These are phyloP conservation scores for Rhodotorula paludigena DNA, from an alignment of 768 basidiomycete genomes.

Conservation along the genomic window DNA sequence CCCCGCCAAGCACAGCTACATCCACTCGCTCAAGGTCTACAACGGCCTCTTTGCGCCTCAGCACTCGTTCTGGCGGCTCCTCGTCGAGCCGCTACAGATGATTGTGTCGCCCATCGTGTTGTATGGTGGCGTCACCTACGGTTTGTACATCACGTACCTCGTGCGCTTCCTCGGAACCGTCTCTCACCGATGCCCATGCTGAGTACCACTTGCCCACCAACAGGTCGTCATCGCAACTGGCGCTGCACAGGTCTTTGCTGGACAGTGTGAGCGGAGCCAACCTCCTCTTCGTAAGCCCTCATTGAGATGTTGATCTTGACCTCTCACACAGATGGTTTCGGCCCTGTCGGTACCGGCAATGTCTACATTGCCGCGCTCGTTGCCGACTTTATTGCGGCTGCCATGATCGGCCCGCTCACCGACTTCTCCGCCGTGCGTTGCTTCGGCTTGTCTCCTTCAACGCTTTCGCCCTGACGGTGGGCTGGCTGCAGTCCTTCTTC, in stretches of 20 bases:
- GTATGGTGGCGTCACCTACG: constrained; percentile 33
- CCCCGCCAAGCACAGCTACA: neutral
- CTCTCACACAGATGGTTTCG: constrained; percentile 39
- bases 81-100: neutral
- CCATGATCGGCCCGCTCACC: constrained; percentile 36
- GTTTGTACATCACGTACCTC: constrained; percentile 40
- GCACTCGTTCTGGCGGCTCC: neutral
- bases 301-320: neutral
- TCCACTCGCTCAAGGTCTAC: neutral
- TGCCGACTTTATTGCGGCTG: constrained; percentile 29
- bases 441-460: too few species aligned
- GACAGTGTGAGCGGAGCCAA: neutral
- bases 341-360: constrained; percentile 20
- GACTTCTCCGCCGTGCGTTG: constrained; percentile 26
- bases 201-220: too few species aligned
- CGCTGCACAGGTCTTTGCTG: constrained; percentile 38
- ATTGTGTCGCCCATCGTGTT: constrained; percentile 14
- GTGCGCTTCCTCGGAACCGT: too few species aligned
- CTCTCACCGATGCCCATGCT: too few species aligned
- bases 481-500: too few species aligned
- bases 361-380: constrained; percentile 32
- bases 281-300: neutral
- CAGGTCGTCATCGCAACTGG: constrained; percentile 40
- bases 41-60: neutral
- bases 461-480: too few species aligned